Conservation (phyloP, 164 flowering plant species). For the Aristolochia californica region DNA sequence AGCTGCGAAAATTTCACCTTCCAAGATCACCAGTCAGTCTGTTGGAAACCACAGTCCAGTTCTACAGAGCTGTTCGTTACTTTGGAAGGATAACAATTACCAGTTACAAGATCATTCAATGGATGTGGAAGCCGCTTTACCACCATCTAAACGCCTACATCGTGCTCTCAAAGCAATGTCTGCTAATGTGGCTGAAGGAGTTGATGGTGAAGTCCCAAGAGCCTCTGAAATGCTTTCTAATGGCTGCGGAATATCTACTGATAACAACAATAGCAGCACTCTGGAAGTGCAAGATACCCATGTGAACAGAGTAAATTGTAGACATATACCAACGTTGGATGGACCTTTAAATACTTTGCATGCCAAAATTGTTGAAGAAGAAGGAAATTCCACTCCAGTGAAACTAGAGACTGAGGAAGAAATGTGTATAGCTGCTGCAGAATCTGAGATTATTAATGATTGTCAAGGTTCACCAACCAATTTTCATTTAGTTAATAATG, state of each 20-base stretch:
- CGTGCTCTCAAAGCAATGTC: conserved; percentile 93
- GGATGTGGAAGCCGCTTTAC: conserved; percentile 86
- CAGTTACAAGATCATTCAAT: conserved; percentile 34
- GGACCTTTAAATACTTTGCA: no score
- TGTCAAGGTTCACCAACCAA: conserved; percentile 7
- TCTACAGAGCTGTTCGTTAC: conserved; percentile 7
- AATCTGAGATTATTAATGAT: conserved; percentile 9
- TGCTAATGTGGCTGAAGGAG: conserved; percentile 73
- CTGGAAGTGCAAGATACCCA: not conserved
- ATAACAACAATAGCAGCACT: not conserved
- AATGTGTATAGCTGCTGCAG: conserved; percentile 8
- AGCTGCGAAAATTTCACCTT: conserved; percentile 18
- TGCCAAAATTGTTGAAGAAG: no score
- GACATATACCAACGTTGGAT: no score
- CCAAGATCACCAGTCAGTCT: conserved; percentile 12
- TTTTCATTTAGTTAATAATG: conserved; percentile 3
- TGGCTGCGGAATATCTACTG: conserved; percentile 15
- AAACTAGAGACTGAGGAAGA: conserved; percentile 8
- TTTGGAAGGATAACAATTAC: conserved; percentile 27
- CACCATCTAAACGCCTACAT: conserved; percentile 86
- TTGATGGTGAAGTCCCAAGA: conserved; percentile 18
- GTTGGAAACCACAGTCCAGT: conserved; percentile 13
- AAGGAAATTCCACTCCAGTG: conserved; percentile 7
- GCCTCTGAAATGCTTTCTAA: conserved; percentile 6
- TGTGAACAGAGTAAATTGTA: no score